Evolutionary conservation across 192 early-diverging fungal species (phyloP).

Genomic region (Coemansia sp.): DNA sequence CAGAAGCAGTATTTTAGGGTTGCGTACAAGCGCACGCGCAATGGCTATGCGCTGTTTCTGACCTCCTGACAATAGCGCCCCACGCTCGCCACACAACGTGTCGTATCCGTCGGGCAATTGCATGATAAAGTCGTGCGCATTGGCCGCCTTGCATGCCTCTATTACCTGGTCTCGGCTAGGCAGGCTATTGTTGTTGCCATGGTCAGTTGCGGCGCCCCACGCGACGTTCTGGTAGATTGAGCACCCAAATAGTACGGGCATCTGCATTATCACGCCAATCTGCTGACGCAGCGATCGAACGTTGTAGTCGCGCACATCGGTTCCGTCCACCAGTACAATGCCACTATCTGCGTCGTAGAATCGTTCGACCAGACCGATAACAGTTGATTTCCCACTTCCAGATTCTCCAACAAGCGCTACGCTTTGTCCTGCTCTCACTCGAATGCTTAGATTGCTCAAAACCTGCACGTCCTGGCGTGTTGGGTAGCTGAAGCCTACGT

Average conservation of each 20-base stretch:
- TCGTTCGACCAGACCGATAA: constrained; percentile 78
- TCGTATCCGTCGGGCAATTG: constrained; percentile 78
- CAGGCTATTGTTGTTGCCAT: constrained; percentile 43
- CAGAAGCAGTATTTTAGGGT: constrained; percentile 81
- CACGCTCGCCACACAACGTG: constrained; percentile 85
- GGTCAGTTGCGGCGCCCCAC: constrained; percentile 56
- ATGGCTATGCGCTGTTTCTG: constrained; percentile 98
- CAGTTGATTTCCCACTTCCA: constrained; percentile 87
- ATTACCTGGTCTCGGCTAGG: constrained; percentile 75
- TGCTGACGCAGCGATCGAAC: constrained; percentile 79
- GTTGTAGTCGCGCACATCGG: constrained; percentile 74
- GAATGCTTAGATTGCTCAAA: constrained; percentile 71
- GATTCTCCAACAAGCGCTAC: constrained; percentile 90
- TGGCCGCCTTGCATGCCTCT: constrained; percentile 65
- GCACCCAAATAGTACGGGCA: constrained; percentile 83
- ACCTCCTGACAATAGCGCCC: constrained; percentile 81
- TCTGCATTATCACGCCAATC: constrained; percentile 89
- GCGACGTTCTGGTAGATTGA: constrained; percentile 83
- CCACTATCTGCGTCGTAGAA: constrained; percentile 74
- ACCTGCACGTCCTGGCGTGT: constrained; percentile 79
- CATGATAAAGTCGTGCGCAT: constrained; percentile 76
- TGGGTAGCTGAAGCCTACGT: constrained; percentile 85
- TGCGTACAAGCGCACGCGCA: constrained; percentile 86
- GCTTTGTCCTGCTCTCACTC: constrained; percentile 72
- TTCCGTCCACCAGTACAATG: constrained; percentile 70